phyloP scores from a whole-genome alignment of 164 flowering plant species.

The Magnolia officinalis region DNA sequence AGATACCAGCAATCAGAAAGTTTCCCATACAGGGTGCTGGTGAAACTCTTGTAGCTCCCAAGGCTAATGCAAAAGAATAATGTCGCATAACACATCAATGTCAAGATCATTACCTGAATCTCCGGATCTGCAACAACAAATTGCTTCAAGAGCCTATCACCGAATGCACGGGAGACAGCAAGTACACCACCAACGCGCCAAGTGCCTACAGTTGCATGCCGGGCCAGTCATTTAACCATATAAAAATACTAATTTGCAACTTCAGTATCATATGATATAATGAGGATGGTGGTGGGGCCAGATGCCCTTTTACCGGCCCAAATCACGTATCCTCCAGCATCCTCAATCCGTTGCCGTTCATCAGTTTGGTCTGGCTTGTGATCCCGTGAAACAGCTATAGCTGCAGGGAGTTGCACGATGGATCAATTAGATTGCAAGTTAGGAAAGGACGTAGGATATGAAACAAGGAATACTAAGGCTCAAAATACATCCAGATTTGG shows the following conservation, averaged over 20 bases:
- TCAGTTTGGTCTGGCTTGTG: slow-evolving; percentile 98
- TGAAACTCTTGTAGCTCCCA: not conserved
- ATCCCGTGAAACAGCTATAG: slow-evolving; percentile 94
- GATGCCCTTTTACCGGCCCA: slow-evolving; percentile 71
- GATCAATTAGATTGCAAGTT: not conserved
- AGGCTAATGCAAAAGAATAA: not conserved
- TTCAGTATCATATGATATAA: not conserved
- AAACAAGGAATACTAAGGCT: not conserved
- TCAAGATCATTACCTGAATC: slow-evolving; percentile 56
- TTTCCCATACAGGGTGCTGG: not conserved
- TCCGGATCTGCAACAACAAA: slow-evolving; percentile 98
- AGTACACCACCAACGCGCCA: slow-evolving; percentile 99
- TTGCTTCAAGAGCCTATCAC: slow-evolving; percentile 93
- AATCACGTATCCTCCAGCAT: slow-evolving; percentile 99
- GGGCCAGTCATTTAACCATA: not conserved
- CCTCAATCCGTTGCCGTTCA: slow-evolving; percentile 92
- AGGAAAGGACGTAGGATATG: not conserved
- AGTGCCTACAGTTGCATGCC: slow-evolving; percentile 48
- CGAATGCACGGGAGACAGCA: slow-evolving; percentile 99
- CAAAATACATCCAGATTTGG: not conserved
- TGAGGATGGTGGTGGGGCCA: not conserved
- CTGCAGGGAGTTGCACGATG: slow-evolving; percentile 28
- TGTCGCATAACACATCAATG: not conserved
- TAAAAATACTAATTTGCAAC: not conserved
- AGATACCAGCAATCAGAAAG: not conserved